Evolutionary conservation across 2,329 filamentous ascomycete genomes (phyloP).

Genomic region (Calycina marina): DNA sequence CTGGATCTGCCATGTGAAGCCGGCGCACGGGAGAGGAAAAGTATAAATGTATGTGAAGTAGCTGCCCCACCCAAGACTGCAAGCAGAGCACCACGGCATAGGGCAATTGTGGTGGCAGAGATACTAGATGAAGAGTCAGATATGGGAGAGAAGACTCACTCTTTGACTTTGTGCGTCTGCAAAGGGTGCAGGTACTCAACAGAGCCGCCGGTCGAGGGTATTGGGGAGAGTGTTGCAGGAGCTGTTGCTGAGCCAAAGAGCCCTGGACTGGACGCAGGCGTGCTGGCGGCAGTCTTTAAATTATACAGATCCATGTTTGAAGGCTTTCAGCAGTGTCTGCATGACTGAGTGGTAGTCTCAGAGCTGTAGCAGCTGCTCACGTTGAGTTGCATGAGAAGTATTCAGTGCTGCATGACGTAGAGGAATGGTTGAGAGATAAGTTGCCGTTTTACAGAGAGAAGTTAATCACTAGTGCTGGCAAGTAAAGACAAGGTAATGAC

Average conservation of each 20-base stretch:
- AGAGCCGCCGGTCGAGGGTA: slow-evolving; percentile 32
- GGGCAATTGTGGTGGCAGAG: neutral
- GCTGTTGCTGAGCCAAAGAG: slow-evolving; percentile 40
- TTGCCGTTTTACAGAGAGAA: too few relatives aligned
- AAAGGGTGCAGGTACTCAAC: slow-evolving; percentile 45
- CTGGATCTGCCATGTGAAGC: slow-evolving; percentile 2
- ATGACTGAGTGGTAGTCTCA: too few relatives aligned
- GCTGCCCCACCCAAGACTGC: neutral
- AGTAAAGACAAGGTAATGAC: too few relatives aligned
- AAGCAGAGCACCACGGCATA: neutral
- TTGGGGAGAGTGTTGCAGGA: slow-evolving; percentile 14
- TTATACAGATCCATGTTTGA: slow-evolving; percentile 21
- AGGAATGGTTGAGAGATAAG: too few relatives aligned
- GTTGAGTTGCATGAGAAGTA: too few relatives aligned
- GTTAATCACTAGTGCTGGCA: too few relatives aligned
- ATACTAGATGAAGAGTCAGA: neutral
- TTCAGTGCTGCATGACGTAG: too few relatives aligned
- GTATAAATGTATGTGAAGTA: neutral
- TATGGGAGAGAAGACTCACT: slow-evolving; percentile 37
- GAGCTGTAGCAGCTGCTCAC: too few relatives aligned
- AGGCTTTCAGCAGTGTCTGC: too few relatives aligned
- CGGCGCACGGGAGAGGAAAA: neutral
- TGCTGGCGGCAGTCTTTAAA: slow-evolving; percentile 31
- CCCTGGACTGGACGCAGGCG: slow-evolving; percentile 45
- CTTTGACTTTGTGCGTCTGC: slow-evolving; percentile 60